Conservation (phyloP, 495 filamentous ascomycete genomes). For the Penicillium daleae region DNA sequence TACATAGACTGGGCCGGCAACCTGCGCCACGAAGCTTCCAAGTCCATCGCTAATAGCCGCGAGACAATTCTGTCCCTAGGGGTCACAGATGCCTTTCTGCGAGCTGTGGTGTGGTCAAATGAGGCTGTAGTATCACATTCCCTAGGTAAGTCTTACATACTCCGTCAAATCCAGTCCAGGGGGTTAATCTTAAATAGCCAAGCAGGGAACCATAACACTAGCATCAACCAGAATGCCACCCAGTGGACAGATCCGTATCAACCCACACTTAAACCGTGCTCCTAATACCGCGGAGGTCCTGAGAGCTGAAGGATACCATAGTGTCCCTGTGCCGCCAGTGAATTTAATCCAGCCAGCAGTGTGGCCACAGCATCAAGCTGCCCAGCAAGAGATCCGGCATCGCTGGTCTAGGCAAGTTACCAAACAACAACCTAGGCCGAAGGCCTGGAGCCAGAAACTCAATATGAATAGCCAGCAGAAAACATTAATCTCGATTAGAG, state of each 20-base stretch:
- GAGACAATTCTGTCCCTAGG: constrained; percentile 40
- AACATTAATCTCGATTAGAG: constrained; percentile 54
- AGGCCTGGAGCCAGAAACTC: constrained; percentile 33
- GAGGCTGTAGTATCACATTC: constrained; percentile 15
- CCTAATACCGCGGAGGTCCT: not conserved
- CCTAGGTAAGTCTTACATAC: constrained; percentile 25
- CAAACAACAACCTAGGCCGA: constrained; percentile 20
- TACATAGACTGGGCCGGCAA: constrained; percentile 44
- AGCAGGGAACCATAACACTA: constrained; percentile 5
- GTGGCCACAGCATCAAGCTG: constrained; percentile 14
- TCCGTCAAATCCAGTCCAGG: not conserved
- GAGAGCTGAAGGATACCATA: constrained; percentile 1
- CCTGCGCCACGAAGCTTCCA: constrained; percentile 41
- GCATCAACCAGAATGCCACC: not conserved
- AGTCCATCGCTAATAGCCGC: constrained; percentile 36
- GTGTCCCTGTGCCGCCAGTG: not conserved
- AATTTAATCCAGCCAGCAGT: constrained; percentile 11
- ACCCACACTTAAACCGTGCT: constrained; percentile 9
- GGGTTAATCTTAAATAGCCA: constrained; percentile 11
- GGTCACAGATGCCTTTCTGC: constrained; percentile 41
- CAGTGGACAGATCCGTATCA: constrained; percentile 1
- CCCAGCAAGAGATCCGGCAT: too few species aligned
- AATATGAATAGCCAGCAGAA: constrained; percentile 36
- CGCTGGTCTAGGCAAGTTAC: too few species aligned
- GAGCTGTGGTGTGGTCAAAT: constrained; percentile 40